A percentile compares a stretch with the other conserved stretches of the same genome.
phyloP scores from a whole-genome alignment of 106 monocot species.

The Allium fistulosum region DNA sequence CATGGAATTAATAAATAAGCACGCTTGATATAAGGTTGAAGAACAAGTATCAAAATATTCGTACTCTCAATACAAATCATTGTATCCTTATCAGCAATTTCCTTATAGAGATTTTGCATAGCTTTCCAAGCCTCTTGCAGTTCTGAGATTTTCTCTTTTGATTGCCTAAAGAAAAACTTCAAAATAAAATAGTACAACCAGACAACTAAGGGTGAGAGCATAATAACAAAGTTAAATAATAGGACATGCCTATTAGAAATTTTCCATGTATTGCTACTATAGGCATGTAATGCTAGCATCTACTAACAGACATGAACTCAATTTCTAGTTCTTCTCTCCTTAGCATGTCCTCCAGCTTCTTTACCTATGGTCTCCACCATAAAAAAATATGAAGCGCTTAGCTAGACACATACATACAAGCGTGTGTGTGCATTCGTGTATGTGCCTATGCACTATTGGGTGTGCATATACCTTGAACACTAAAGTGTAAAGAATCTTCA shows the following conservation, averaged over 20 bases:
- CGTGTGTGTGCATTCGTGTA: no score
- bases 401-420: background rate
- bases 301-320: slow-evolving; percentile 55
- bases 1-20: no score
- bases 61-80: slow-evolving; percentile 38
- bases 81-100: slow-evolving; percentile 50
- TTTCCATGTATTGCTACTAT: slow-evolving; percentile 2
- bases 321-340: slow-evolving; percentile 74
- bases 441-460: no score
- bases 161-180: slow-evolving; percentile 18
- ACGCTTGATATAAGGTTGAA: background rate
- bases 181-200: background rate
- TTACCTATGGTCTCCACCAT: slow-evolving; percentile 68
- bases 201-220: background rate
- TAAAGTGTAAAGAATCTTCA: no score
- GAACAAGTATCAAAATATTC: background rate
- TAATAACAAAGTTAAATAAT: slow-evolving; percentile 19
- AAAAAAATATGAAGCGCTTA: slow-evolving; percentile 3
- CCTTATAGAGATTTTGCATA: slow-evolving; percentile 54
- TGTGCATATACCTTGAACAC: no score
- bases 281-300: slow-evolving; percentile 25
- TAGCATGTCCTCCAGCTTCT: slow-evolving; percentile 74
- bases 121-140: slow-evolving; percentile 28
- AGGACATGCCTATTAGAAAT: background rate
- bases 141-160: slow-evolving; percentile 31